Evolutionary conservation across 495 filamentous ascomycete genomes (phyloP), one percentile per base, ranked within the genome.

Genomic region (Tetracladium marchalianum): DNA sequence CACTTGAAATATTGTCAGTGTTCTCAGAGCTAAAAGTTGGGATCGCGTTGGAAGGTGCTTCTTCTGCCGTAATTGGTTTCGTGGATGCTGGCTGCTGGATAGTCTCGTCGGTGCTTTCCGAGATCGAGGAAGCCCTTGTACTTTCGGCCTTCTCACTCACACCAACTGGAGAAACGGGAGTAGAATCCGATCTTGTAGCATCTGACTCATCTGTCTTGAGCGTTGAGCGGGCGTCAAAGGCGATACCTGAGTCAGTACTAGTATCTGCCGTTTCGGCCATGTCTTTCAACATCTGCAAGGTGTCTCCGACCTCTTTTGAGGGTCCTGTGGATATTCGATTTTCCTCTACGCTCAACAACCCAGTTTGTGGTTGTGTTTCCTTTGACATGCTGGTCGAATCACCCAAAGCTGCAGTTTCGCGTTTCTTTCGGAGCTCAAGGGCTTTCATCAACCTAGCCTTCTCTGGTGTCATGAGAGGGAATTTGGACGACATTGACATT

Each of bases 371-470:
- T 10, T 19, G 16, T 16, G 12, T 53, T 35, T 60, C 47, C 61
- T 66, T 35, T 49, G 57, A 43, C 33, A 15, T 37, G 41, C 11
- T 64, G n/a, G 59, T 22, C 1, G 22, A 27, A 27, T 27, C 22
- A 7, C 7, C 7, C 22, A 27, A 7, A 27, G 22, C 22, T 64
- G 59, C n/a, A 62, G 58, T 75, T 71, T 79, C 69, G 53, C 85
- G 80, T 57, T 84, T 87, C 63, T 87, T 89, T 34, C 92, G 75
- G 37, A 96, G 67, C 53, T 97, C 84, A 61, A 96, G 71, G 5
- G 92, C 90, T 67, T 90, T 95, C 87, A 94, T 85, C 48, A 98
- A 68, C 51, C 89, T 76, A 53, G 84, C 78, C 61, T 95, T 95
- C 60, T 97, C 92, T 0, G 87, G 85, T 0, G 87, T 90, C 57